phyloP scores from a whole-genome alignment of 352 stramenopile species.

The Phytophthora pluvialis region DNA sequence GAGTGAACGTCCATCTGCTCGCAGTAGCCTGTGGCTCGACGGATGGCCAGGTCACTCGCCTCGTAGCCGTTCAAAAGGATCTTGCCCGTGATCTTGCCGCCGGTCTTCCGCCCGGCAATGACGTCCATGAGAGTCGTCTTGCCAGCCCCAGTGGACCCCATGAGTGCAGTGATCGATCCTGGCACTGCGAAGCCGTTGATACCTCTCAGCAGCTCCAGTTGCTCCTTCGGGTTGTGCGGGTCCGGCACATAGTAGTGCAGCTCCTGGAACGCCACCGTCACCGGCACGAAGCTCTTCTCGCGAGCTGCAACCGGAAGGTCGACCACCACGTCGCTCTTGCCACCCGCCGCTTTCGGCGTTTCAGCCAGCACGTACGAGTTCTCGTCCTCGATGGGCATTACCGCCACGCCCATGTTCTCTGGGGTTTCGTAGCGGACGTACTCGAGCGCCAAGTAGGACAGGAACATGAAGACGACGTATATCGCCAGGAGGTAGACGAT shows the following conservation, averaged over 20 bases:
- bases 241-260: conserved; percentile 23
- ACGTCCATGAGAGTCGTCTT: conserved; percentile 16
- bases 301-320: conserved; percentile 11
- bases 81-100: conserved; percentile 14
- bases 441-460: conserved; percentile 19
- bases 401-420: conserved; percentile 15
- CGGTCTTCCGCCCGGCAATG: conserved; percentile 6
- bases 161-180: conserved; percentile 14
- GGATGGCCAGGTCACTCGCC: conserved; percentile 12
- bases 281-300: conserved; percentile 36
- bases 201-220: conserved; percentile 38
- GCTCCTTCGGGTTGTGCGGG: conserved; percentile 28
- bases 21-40: conserved; percentile 5
- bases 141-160: conserved; percentile 15
- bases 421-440: conserved; percentile 20
- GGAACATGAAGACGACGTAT: conserved; percentile 26
- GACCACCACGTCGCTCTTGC: conserved; percentile 7
- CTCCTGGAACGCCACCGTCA: conserved; percentile 41
- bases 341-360: conserved; percentile 9
- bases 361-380: conserved; percentile 17
- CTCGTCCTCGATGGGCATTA: conserved; percentile 14
- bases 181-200: conserved; percentile 16
- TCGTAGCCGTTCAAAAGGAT: conserved; percentile 14
- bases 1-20: conserved; percentile 17
- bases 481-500: conserved; percentile 17